Evolutionary conservation across 495 filamentous ascomycete genomes (phyloP).

Genomic region (Elaphomyces granulatus): DNA sequence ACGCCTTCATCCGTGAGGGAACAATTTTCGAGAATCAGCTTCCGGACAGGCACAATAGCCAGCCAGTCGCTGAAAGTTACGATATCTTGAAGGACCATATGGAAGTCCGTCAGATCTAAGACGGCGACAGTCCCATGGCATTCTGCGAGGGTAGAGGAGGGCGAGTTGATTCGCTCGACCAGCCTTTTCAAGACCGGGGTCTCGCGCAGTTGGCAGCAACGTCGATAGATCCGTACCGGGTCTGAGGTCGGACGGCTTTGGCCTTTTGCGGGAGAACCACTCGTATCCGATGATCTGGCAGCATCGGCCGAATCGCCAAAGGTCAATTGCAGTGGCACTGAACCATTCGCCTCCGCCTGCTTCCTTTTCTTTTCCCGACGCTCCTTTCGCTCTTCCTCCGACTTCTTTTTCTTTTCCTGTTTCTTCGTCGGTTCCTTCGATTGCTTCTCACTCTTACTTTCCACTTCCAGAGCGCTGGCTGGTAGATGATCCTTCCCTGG

Average conservation of each 20-base stretch:
- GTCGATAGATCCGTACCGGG: constrained; percentile 80
- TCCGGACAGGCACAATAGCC: constrained; percentile 79
- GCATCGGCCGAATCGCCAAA: constrained; percentile 41
- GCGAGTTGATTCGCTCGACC: constrained; percentile 66
- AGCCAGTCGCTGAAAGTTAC: constrained; percentile 85
- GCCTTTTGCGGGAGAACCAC: constrained; percentile 28
- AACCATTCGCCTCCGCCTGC: constrained; percentile 68
- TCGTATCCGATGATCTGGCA: constrained; percentile 13
- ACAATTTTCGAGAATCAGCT: constrained; percentile 73
- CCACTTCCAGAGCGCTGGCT: constrained; percentile 4
- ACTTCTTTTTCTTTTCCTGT: constrained; percentile 84
- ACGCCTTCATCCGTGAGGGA: constrained; percentile 74
- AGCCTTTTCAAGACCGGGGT: constrained; percentile 80
- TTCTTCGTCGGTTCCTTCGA: constrained; percentile 46
- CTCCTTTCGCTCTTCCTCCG: constrained; percentile 74
- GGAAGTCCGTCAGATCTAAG: constrained; percentile 72
- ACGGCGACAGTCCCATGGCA: constrained; percentile 58
- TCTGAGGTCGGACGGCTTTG: constrained; percentile 73
- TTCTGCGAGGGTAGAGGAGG: constrained; percentile 42
- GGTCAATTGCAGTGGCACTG: constrained; percentile 62
- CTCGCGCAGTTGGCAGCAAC: constrained; percentile 88
- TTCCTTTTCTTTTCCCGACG: constrained; percentile 69
- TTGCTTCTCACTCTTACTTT: constrained; percentile 22
- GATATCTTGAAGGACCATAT: constrained; percentile 67
- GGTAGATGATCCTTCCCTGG: neutral